A percentile compares a stretch with the other conserved stretches of the same genome.
Evolutionary conservation across 2,329 filamentous ascomycete species (phyloP).

Genomic region (Colletotrichum theobromicola): DNA sequence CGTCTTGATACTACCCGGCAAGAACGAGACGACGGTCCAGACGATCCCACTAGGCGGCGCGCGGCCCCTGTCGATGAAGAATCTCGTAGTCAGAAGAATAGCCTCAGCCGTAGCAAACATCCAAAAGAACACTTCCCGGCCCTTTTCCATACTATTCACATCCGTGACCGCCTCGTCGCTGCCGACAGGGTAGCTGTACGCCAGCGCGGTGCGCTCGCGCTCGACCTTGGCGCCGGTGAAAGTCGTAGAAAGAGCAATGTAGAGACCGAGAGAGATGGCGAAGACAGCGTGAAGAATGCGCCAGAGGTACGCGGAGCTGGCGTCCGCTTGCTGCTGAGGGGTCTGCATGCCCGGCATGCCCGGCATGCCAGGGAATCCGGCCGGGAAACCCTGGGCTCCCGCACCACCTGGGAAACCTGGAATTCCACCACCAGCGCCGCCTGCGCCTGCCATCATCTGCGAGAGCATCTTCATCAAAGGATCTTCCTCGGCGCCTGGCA

Average conservation of each 20-base stretch:
- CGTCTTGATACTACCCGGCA: slow-evolving; percentile 68
- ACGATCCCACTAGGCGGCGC: slow-evolving; percentile 66
- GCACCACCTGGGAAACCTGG: slow-evolving; percentile 6
- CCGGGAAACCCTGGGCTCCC: slow-evolving; percentile 35
- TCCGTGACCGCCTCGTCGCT: slow-evolving; percentile 30
- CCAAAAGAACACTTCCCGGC: slow-evolving; percentile 70
- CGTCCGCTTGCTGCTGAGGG: slow-evolving; percentile 36
- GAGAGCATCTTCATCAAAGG: slow-evolving; percentile 69
- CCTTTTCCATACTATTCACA: slow-evolving; percentile 34
- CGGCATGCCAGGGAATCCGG: slow-evolving; percentile 32
- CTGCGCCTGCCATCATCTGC: slow-evolving; percentile 66
- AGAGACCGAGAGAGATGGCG: slow-evolving; percentile 72
- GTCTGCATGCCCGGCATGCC: slow-evolving; percentile 37
- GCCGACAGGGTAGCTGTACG: slow-evolving; percentile 31
- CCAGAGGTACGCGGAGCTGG: slow-evolving; percentile 61
- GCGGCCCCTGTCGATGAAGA: slow-evolving; percentile 69
- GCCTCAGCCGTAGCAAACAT: slow-evolving; percentile 82
- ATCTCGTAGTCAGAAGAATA: slow-evolving; percentile 72
- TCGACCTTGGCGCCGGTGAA: slow-evolving; percentile 71
- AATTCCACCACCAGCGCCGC: slow-evolving; percentile 29
- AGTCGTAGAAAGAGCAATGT: slow-evolving; percentile 70
- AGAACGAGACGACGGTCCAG: slow-evolving; percentile 66
- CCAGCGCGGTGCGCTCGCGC: slow-evolving; percentile 51
- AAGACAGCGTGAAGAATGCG: slow-evolving; percentile 76
- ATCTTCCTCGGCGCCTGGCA: slow-evolving; percentile 51